Base-by-base conservation (phyloP, 495 filamentous ascomycete species). In the Penicillium desertorum region DNA sequence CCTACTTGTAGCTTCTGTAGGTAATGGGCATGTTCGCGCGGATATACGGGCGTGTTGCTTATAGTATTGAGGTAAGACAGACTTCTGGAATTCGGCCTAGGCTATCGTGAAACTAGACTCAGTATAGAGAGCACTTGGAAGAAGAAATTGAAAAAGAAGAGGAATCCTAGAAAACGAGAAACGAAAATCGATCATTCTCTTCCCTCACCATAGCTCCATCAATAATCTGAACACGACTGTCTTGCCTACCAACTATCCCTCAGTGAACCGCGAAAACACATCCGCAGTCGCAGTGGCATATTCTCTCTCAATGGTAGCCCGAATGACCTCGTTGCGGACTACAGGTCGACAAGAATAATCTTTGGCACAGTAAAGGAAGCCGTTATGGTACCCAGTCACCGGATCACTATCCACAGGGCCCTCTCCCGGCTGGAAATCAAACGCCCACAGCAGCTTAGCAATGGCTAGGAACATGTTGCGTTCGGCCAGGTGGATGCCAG, bases 301-400 rank as follows among this genome's bases (percentile, higher is more conserved):
- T 37, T 37, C 34, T 7, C 14, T n/a, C 5, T 37, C 34, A 37
- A 37, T 37, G 4, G 34, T 37, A 37, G 14, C 34, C 14, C 34
- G 34, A n/a, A 37, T 37, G 12, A n/a, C 5, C 34, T 37, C 43
- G 3, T 45, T 45, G 20, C 43, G 43, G 4, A 45, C 43, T 22
- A 16, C 43, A 23, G 67, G 43, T 6, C 17, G 43, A 27, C 45
- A 51, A 8, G 51, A 34, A 52, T 65, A 75, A 19, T 57, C 56
- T 19, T 72, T 62, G 3, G 63, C 61, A 63, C 62, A 68, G 25
- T 59, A 51, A 39, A 69, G 39, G 45, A 79, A 72, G 1, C 75
- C 75, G 16, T 71, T 62, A 39, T 47, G 57, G 56, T 75, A 77
- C 14, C 57, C 57, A 22, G 45, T 62, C 2, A 30, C 23, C 1